phyloP scores from a whole-genome alignment of 345 rosid species.

The Eucalyptus decipiens region DNA sequence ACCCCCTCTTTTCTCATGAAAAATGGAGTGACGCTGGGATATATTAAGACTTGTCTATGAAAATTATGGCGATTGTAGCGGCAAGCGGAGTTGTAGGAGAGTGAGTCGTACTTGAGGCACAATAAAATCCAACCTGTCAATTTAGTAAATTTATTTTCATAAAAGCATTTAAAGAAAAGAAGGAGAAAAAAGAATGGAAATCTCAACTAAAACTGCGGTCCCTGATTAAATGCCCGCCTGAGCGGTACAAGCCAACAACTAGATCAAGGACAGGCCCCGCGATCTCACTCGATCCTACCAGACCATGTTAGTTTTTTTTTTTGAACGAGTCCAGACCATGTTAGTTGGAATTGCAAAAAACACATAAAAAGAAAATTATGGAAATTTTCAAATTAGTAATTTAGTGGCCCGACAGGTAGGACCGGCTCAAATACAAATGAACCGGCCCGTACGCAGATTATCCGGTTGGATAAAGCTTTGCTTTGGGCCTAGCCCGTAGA shows the following conservation, averaged over 20 bases:
- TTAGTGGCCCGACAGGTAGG: background rate
- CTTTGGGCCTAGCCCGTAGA: background rate
- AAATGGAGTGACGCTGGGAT: background rate
- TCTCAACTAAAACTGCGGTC: background rate
- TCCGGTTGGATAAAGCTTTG: background rate
- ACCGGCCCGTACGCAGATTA: background rate
- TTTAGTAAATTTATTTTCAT: background rate
- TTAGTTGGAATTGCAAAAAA: background rate
- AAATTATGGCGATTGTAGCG: background rate
- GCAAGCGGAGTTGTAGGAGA: background rate
- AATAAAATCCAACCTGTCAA: background rate
- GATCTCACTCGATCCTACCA: background rate
- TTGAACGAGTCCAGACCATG: background rate
- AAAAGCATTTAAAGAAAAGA: background rate
- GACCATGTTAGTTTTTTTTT: background rate
- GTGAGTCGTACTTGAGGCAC: background rate
- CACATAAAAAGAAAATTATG: background rate
- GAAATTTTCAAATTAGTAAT: fast-evolving
- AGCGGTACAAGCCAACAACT: background rate
- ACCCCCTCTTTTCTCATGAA: background rate
- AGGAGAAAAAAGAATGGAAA: background rate
- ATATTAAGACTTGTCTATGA: background rate
- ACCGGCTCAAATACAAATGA: background rate
- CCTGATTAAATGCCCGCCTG: background rate
- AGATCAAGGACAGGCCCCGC: background rate